Evolutionary conservation across 495 filamentous ascomycete species (phyloP), one percentile per base, ranked within the genome.

Genomic region (Hyaloscypha finlandica): DNA sequence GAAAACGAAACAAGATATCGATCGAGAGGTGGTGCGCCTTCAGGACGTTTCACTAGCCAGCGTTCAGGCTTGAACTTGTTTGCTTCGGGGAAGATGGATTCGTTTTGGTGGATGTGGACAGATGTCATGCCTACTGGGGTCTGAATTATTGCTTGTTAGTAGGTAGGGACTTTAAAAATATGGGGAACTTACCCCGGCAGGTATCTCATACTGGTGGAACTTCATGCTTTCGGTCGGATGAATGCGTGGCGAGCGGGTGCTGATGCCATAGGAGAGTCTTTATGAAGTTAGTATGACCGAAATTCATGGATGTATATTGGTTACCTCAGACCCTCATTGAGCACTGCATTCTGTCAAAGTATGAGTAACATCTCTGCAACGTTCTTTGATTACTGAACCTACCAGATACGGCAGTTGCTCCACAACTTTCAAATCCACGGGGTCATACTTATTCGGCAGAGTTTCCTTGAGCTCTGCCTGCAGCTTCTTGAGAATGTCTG

Each of bases 71-170:
- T 63, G 66, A 85, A 85, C 0, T 48, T 59, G 8, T 66, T n/a
- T 8, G 79, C 78, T 0, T 81, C 63, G 0, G 76, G 74, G 51
- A 81, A 84, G 14, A 81, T 63, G 1, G 64, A 64, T 8, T 72
- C 55, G 61, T 84, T 76, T 30, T 70, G 70, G 45, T 83, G 77
- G 64, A 83, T 78, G 33, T 75, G 72, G 35, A 72, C 73, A 8
- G 66, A 73, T n/a, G 73, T 74, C 74, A 77, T 77, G 61, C 80
- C 80, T 35, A 86, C 75, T 0, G 83, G 77, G 0, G 79, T 81
- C 79, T 71, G 20, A 63, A 53, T 48, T 1, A 68, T 2, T 69
- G 68, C 53, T 66, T 65, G 16, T 12, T 20, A 35, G 16, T 31
- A 8, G 31, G 12, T 20, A 32, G 22, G 32, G 9, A 19, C 14